Percentiles rank a stretch among this genome's conserved stretches.
These are phyloP conservation scores for Starmerella sirachaensis DNA, from an alignment of 805 yeast species.

Conservation along the genomic window DNA sequence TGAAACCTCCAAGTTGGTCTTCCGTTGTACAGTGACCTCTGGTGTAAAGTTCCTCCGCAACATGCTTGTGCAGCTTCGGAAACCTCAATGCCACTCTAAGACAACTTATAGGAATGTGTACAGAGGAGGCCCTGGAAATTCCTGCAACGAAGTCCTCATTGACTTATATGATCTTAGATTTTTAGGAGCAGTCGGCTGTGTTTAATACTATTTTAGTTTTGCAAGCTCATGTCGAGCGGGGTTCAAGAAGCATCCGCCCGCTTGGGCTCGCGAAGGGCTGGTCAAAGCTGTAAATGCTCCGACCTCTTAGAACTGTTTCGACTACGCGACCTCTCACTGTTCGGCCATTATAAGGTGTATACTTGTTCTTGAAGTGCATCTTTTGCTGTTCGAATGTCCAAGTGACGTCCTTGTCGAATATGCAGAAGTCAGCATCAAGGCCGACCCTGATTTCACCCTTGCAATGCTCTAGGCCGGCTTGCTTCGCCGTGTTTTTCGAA, in stretches of 20 bases:
- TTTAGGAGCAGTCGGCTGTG: too few relatives aligned
- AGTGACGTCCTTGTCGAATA: slow-evolving; percentile 59
- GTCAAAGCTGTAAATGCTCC: slow-evolving; percentile 36
- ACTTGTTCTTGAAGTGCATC: slow-evolving; percentile 64
- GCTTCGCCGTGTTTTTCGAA: slow-evolving; percentile 69
- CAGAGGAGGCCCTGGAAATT: too few relatives aligned
- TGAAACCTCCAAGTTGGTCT: not conserved
- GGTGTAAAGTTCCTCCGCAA: not conserved
- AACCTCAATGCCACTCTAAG: too few relatives aligned
- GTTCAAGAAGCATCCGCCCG: too few relatives aligned
- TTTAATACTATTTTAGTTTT: too few relatives aligned
- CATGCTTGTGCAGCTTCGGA: not conserved
- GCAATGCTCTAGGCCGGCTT: slow-evolving; percentile 59
- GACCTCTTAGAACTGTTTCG: slow-evolving; percentile 71
- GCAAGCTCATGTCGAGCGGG: too few relatives aligned
- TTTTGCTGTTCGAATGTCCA: slow-evolving; percentile 31
- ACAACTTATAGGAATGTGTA: too few relatives aligned
- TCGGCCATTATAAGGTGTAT: slow-evolving; percentile 74
- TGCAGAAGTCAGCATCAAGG: slow-evolving; percentile 74
- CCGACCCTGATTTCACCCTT: slow-evolving; percentile 70
- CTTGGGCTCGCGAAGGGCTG: slow-evolving; percentile 11
- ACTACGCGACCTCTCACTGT: slow-evolving; percentile 58
- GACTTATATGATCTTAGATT: too few relatives aligned
- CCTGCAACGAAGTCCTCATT: too few relatives aligned
- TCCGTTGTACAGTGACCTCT: not conserved